A percentile compares a stretch with the other conserved stretches of the same genome.
These are phyloP conservation scores for Candida sanyaensis DNA, from an alignment of 1,139 yeast species.

Conservation along the genomic window DNA sequence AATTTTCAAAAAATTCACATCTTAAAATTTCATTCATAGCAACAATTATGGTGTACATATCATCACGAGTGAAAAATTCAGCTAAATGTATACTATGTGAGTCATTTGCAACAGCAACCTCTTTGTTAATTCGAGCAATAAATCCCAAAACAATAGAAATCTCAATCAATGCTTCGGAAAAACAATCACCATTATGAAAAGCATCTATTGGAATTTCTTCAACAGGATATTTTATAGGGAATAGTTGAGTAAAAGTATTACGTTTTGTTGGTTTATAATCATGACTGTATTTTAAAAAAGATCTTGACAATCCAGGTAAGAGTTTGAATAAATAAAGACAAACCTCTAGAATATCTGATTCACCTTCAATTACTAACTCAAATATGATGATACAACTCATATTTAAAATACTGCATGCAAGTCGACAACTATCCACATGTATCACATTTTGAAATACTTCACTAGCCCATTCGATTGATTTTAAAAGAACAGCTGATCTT, in stretches of 20 bases:
- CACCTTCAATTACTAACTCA: slow-evolving; percentile 22
- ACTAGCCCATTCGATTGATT: slow-evolving; percentile 64
- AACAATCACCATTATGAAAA: slow-evolving; percentile 64
- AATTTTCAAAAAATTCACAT: slow-evolving; percentile 63
- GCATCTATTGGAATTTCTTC: slow-evolving; percentile 70
- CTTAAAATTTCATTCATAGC: slow-evolving; percentile 60
- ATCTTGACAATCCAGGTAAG: slow-evolving; percentile 51
- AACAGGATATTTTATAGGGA: slow-evolving; percentile 72
- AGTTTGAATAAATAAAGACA: slow-evolving; percentile 52
- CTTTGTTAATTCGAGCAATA: slow-evolving; percentile 53
- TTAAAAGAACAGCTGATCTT: slow-evolving; percentile 49
- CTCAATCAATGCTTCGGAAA: slow-evolving; percentile 76
- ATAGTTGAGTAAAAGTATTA: slow-evolving; percentile 65
- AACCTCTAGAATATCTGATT: slow-evolving; percentile 25
- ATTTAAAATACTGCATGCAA: slow-evolving; percentile 60
- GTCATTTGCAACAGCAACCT: slow-evolving; percentile 49
- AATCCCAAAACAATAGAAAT: slow-evolving; percentile 60
- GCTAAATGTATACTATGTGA: slow-evolving; percentile 36
- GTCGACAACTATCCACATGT: slow-evolving; percentile 60
- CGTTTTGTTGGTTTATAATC: slow-evolving; percentile 56
- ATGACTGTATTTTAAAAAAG: slow-evolving; percentile 55
- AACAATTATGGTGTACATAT: slow-evolving; percentile 48
- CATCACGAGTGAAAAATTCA: slow-evolving; percentile 39
- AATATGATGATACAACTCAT: slow-evolving; percentile 47
- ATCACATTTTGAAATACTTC: slow-evolving; percentile 54